Evolutionary conservation across 495 filamentous ascomycete genomes (phyloP), one percentile per base, ranked within the genome.

Genomic region (Daldinia childiae): DNA sequence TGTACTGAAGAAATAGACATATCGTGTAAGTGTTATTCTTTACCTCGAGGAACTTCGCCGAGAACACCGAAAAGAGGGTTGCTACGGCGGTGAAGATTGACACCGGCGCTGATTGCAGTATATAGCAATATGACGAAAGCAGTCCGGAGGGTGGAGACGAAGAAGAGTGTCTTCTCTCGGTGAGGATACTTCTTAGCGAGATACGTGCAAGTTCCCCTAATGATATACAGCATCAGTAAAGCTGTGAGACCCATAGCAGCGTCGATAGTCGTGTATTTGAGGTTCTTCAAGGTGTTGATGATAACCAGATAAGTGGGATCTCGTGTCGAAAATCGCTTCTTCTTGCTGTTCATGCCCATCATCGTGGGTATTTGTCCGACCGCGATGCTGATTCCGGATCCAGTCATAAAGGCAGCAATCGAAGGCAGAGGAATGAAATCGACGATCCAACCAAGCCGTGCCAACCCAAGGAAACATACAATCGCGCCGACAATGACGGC

Each of bases 361-460:
- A 87, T 74, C 26, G 79, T 76, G 11, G 82, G 82, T 15, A 87
- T 76, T 64, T 87, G 85, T 36, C 85, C 84, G 36, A 80, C 73
- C 15, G 80, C 83, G 54, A 87, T 87, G 55, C 73, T 86, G 67
- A 87, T 79, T 66, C 84, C 84, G 50, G 83, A 81, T 0, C 85
- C 85, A 1, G 85, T 87, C 80, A 87, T 86, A 73, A 87, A 87
- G 30, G 85, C 79, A 38, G 77, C 79, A 54, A 87, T 85, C 58
- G 84, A 82, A 5, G 82, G 80, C 41, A 83, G 68, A 0, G 85
- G 83, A 38, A 87, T 87, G 60, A 87, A 81, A 68, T 87, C 85
- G 55, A 87, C 80, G 51, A 87, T 77, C 63, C 79, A 87, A n/a
- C 85, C 85, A 27, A 79, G 39, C 43, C 85, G 74, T 11, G 82